Conservation (phyloP, 192 early-diverging fungal species). For the Phlyctochytrium bullatum region DNA sequence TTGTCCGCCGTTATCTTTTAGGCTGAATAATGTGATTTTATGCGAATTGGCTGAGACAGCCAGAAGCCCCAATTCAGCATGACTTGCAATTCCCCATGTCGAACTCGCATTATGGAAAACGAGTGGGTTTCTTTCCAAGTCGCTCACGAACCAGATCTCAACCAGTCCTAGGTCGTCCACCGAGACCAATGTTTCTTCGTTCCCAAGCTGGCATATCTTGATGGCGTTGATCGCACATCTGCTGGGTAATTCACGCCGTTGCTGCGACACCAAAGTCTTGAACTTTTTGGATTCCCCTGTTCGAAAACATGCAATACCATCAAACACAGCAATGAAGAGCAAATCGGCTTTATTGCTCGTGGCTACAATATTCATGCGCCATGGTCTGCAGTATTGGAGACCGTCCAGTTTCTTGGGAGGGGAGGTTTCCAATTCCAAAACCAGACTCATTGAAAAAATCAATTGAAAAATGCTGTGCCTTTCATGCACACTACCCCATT, state of each 20-base stretch:
- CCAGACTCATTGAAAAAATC: background rate
- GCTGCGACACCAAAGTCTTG: no score
- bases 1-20: slow-evolving; percentile 1
- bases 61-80: slow-evolving; percentile 15
- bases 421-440: no score
- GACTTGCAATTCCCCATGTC: slow-evolving; percentile 27
- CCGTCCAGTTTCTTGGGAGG: no score
- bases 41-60: slow-evolving; percentile 29
- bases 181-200: slow-evolving; percentile 22
- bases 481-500: background rate
- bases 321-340: no score
- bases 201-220: slow-evolving; percentile 12
- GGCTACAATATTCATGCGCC: no score
- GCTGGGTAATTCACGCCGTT: no score
- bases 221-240: slow-evolving; percentile 35
- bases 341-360: no score
- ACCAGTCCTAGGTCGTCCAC: slow-evolving; percentile 20
- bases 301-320: no score
- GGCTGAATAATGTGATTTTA: slow-evolving; percentile 26
- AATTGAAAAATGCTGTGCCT: background rate
- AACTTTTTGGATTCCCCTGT: no score
- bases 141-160: slow-evolving; percentile 14
- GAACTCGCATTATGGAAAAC: slow-evolving; percentile 13
- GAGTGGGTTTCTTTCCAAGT: slow-evolving; percentile 18
- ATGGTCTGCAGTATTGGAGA: no score